Percentiles rank a stretch among this genome's conserved stretches.
Conservation (phyloP, 768 basidiomycete genomes). For the Termitomyces sp. region DNA sequence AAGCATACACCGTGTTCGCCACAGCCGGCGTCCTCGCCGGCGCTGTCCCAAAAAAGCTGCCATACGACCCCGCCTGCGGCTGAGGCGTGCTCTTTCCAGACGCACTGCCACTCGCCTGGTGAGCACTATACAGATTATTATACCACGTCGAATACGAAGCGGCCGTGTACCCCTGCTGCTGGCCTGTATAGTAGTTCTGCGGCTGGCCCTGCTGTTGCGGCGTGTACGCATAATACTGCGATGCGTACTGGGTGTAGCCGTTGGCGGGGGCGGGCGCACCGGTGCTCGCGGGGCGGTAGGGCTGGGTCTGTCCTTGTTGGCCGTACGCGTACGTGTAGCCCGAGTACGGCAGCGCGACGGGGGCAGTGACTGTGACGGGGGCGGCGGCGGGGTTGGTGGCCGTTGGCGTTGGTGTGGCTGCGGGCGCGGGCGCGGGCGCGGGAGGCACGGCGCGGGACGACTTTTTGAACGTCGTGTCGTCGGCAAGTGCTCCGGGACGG, state of each 20-base stretch:
- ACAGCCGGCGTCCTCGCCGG: constrained; percentile 19
- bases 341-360: constrained; percentile 22
- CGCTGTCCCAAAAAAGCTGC: constrained; percentile 18
- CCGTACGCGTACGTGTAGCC: constrained; percentile 32
- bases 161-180: constrained; percentile 29
- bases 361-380: constrained; percentile 18
- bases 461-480: constrained; percentile 66
- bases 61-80: constrained; percentile 23
- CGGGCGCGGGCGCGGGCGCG: too few relatives aligned
- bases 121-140: constrained; percentile 23
- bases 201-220: constrained; percentile 13
- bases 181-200: constrained; percentile 30
- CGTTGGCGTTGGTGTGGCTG: not conserved
- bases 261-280: not conserved
- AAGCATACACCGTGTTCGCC: constrained; percentile 21
- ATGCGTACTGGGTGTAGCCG: constrained; percentile 25
- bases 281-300: constrained; percentile 11
- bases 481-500: constrained; percentile 57
- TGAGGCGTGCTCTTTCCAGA: constrained; percentile 43
- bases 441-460: constrained; percentile 36
- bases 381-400: constrained; percentile 17
- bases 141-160: constrained; percentile 30
- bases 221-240: constrained; percentile 19
- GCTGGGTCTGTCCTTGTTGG: constrained; percentile 14
- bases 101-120: constrained; percentile 3